A percentile compares a stretch with the other conserved stretches of the same genome.
These are phyloP conservation scores for Skeletonema menzelii DNA, from an alignment of 108 stramenopile genomes.

Conservation along the genomic window DNA sequence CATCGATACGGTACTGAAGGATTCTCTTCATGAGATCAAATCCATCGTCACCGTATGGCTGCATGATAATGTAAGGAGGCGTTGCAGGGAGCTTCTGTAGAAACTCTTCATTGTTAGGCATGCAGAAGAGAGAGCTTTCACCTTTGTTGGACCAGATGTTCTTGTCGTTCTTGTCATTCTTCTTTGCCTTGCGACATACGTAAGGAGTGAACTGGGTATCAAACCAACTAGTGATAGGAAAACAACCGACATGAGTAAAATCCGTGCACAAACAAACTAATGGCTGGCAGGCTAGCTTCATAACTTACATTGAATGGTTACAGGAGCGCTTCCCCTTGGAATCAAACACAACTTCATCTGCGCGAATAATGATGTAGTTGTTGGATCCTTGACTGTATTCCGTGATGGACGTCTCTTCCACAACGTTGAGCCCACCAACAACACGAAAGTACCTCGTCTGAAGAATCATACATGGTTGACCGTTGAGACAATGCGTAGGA, in stretches of 20 bases:
- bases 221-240: constrained; percentile 17
- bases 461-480: constrained; percentile 42
- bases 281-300: neutral
- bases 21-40: constrained; percentile 20
- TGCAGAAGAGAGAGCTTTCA: constrained; percentile 24
- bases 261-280: neutral
- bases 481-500: constrained; percentile 27
- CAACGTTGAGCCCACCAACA: constrained; percentile 7
- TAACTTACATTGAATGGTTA: constrained; percentile 35
- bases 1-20: constrained; percentile 11
- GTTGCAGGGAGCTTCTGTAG: neutral
- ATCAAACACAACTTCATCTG: constrained; percentile 31
- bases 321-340: constrained; percentile 40
- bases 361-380: constrained; percentile 3
- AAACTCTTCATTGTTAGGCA: constrained; percentile 38
- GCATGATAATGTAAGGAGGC: constrained; percentile 34
- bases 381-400: constrained; percentile 6
- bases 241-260: neutral
- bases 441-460: constrained; percentile 26
- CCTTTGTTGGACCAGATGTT: constrained; percentile 20
- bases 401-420: constrained; percentile 18
- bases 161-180: constrained; percentile 20
- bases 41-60: constrained; percentile 22
- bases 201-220: constrained; percentile 20
- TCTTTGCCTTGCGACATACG: constrained; percentile 36